phyloP scores from a whole-genome alignment of 129 eudicot species.

The Artemisia tridentata region DNA sequence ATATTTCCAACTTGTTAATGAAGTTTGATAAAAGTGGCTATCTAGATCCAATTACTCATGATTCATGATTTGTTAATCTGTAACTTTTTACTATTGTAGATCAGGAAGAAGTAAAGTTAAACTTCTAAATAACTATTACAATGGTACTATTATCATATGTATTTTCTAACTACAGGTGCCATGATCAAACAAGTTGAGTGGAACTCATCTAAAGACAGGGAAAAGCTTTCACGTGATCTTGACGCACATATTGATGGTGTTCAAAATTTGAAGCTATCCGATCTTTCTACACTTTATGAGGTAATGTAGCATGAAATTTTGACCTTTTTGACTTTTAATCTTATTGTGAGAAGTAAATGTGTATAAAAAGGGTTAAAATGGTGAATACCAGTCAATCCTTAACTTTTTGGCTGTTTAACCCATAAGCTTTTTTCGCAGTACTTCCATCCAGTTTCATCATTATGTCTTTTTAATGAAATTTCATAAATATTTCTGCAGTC shows the following conservation, averaged over 20 bases:
- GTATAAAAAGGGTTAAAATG: background rate
- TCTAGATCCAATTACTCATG: no score
- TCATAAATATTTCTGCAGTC: conserved; percentile 22
- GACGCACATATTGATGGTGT: conserved; percentile 61
- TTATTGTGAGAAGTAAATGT: background rate
- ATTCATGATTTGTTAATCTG: background rate
- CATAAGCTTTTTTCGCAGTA: no score
- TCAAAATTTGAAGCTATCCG: conserved; percentile 59
- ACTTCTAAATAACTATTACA: background rate
- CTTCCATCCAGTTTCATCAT: no score
- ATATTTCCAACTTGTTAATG: conserved; percentile 1
- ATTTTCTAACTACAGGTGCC: conserved; percentile 38
- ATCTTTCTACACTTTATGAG: conserved; percentile 58
- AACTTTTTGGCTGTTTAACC: no score
- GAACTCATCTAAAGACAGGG: conserved; percentile 62
- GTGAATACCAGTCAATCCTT: background rate
- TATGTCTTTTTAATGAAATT: background rate
- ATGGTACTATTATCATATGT: background rate
- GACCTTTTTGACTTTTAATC: background rate
- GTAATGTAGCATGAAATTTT: conserved; percentile 30
- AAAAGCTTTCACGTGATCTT: conserved; percentile 62
- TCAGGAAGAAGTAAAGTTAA: background rate
- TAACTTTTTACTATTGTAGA: background rate
- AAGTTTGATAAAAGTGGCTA: background rate
- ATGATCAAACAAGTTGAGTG: conserved; percentile 63